Evolutionary conservation across 192 early-diverging fungal species (phyloP), one percentile per base, ranked within the genome.

Genomic region (Rhizophagus prolifer): DNA sequence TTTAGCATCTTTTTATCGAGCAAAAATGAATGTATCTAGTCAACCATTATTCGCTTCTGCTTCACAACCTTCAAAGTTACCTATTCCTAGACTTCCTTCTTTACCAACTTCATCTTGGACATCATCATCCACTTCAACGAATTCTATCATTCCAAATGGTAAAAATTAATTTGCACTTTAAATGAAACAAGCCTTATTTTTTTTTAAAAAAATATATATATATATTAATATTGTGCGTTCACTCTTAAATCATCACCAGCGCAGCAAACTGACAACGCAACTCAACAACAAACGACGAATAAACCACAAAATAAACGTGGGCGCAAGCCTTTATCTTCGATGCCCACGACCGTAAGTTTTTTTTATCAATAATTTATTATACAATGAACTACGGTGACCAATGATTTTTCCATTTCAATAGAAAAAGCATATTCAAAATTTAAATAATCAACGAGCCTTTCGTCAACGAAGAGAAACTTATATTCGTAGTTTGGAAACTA

Each of bases 371-470:
- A 21, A 54, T 21, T 21, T 19, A 1, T 54, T 19, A 54, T 6
- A 6, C 0, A 54, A 54, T 21, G 16, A 21, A 54, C 4, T 38
- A 38, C 36, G 7, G 36, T 21, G 50, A 54, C 19, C 0, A 54
- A 54, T 16, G 14, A 50, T 19, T 54, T 7, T 54, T 54, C 19
- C 16, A 54, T 54, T 44, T 50, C 47, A 54, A 21, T 54, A 70
- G 34, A 70, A 70, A 44, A 70, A 41, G 9, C 68, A 70, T 47
- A 41, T 70, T 13, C 30, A 41, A 50, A 70, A 70, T 26, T 70
- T 70, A 47, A 23, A 14, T 9, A 70, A 70, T 44, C 68, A 70
- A 44, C 68, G 68, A 5, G 34, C 68, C 9, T 70, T 70, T 23
- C 68, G 68, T n/a, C 34, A 70, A 23, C 68, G 68, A 25, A 41